Evolutionary conservation across 2,329 filamentous ascomycete genomes (phyloP).

Genomic region (Beauveria brongniartii): DNA sequence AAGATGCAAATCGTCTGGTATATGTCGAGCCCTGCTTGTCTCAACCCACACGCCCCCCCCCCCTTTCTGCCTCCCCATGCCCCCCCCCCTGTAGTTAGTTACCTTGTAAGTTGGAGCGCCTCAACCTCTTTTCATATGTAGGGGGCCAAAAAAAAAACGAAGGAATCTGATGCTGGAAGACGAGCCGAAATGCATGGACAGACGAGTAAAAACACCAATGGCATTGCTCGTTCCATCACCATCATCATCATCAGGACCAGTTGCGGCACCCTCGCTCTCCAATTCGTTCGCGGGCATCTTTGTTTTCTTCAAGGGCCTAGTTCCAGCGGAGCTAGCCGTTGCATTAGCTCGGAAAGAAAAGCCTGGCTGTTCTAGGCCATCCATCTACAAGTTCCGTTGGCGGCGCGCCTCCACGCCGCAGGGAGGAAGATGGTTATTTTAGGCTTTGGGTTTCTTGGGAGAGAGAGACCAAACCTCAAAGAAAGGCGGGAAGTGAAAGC

Average conservation of each 20-base stretch:
- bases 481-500: neutral
- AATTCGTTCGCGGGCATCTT: neutral
- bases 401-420: neutral
- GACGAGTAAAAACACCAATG: no score
- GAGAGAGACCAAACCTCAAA: no score
- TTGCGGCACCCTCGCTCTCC: neutral
- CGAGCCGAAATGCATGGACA: neutral
- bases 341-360: neutral
- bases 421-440: neutral
- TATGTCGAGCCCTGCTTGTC: no score
- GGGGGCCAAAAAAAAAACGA: constrained; percentile 1
- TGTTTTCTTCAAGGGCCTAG: neutral
- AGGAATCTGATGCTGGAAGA: neutral
- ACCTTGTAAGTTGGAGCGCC: neutral
- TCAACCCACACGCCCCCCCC: neutral
- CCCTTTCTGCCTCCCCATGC: neutral
- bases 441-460: no score
- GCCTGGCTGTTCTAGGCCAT: neutral
- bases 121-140: neutral
- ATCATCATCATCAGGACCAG: no score
- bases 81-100: neutral
- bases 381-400: constrained; percentile 5
- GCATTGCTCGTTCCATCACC: no score
- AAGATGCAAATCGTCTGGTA: no score
- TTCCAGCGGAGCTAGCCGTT: neutral